A percentile compares a stretch with the other conserved stretches of the same genome.
Evolutionary conservation across 371 early-diverging fungal genomes (phyloP).

Genomic region (Cokeromyces recurvatus): DNA sequence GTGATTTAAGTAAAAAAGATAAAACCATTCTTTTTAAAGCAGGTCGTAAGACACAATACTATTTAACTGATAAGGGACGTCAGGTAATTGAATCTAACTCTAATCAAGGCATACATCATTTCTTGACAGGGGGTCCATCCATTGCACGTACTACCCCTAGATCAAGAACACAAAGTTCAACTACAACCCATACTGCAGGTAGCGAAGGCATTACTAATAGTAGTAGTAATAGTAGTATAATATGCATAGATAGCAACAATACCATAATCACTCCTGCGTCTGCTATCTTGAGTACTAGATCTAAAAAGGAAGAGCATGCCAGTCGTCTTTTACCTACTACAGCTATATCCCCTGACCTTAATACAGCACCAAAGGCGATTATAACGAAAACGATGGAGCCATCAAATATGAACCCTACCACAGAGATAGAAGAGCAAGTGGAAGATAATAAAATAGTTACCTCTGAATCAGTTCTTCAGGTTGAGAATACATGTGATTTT

Average conservation of each 20-base stretch:
- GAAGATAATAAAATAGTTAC: background rate
- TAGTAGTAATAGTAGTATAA: conserved; percentile 5
- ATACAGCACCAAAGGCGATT: conserved; percentile 7
- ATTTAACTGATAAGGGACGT: conserved; percentile 50
- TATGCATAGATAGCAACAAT: background rate
- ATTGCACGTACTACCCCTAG: background rate
- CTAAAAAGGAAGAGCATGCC: conserved; percentile 8
- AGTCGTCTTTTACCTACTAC: conserved; percentile 13
- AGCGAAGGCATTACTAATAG: too few species aligned
- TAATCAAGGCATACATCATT: too few species aligned
- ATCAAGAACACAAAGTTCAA: conserved; percentile 14
- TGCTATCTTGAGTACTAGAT: background rate
- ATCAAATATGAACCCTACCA: background rate
- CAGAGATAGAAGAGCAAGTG: too few species aligned
- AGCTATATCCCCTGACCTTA: background rate
- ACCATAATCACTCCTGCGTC: background rate
- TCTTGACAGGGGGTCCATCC: background rate
- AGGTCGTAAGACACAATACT: conserved; percentile 47
- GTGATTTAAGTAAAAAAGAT: conserved; percentile 16
- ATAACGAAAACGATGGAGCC: background rate
- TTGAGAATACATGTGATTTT: conserved; percentile 7
- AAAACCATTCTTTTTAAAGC: conserved; percentile 33
- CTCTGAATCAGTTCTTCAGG: conserved; percentile 1
- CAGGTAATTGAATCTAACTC: conserved; percentile 43
- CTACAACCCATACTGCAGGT: conserved; percentile 1